A percentile compares a stretch with the other conserved stretches of the same genome.
Conservation (phyloP, 495 filamentous ascomycete genomes). For the Podospora australis region DNA sequence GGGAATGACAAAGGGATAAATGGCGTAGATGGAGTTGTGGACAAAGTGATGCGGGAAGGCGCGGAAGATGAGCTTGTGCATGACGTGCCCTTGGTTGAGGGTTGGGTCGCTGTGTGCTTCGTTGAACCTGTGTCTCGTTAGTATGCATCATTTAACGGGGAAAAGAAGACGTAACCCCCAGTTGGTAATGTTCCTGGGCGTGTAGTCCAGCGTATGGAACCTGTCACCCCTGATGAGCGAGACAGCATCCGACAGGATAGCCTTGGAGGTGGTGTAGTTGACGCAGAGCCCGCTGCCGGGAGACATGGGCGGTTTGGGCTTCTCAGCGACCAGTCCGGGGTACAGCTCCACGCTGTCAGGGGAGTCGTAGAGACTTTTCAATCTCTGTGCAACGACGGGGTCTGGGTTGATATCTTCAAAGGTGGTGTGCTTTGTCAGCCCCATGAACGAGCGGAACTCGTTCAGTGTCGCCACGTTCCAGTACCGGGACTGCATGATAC, state of each 20-base stretch:
- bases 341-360: conserved; percentile 52
- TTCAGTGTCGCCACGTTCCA: conserved; percentile 75
- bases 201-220: conserved; percentile 65
- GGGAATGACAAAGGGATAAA: conserved; percentile 71
- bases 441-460: conserved; percentile 71
- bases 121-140: conserved; percentile 30
- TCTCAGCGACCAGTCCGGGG: conserved; percentile 61
- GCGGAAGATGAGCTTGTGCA: conserved; percentile 65
- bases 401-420: conserved; percentile 76
- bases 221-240: conserved; percentile 70
- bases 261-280: conserved; percentile 64
- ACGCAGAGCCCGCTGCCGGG: conserved; percentile 68
- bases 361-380: conserved; percentile 61
- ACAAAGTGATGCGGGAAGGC: conserved; percentile 58
- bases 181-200: conserved; percentile 64
- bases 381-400: conserved; percentile 46
- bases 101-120: conserved; percentile 62
- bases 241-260: conserved; percentile 72
- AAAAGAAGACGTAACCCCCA: conserved; percentile 50
- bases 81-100: conserved; percentile 61
- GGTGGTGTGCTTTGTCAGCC: conserved; percentile 55
- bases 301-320: conserved; percentile 56
- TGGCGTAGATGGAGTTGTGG: conserved; percentile 61
- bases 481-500: conserved; percentile 66
- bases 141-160: background rate